A percentile compares a stretch with the other conserved stretches of the same genome.
These are phyloP conservation scores for Tolypocladium guangdongense DNA, from an alignment of 2,329 filamentous ascomycete genomes.

Conservation along the genomic window DNA sequence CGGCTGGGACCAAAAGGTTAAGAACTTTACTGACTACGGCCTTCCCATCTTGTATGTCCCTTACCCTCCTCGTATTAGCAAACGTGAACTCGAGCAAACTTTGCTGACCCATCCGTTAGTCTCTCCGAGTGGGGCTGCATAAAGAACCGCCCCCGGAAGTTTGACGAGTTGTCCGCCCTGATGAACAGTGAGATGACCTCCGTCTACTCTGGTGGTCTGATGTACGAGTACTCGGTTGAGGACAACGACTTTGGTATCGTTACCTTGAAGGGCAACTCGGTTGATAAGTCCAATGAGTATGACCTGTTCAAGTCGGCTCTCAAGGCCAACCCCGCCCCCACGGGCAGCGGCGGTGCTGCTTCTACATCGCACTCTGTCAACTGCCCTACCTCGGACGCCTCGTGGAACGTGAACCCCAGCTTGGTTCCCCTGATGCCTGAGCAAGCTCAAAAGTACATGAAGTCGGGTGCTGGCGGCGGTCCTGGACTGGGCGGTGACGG, in stretches of 20 bases:
- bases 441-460: slow-evolving; percentile 41
- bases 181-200: slow-evolving; percentile 75
- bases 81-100: not conserved
- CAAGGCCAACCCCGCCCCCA: slow-evolving; percentile 35
- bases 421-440: slow-evolving; percentile 40
- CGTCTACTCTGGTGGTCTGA: slow-evolving; percentile 90
- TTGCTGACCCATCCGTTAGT: slow-evolving; percentile 18
- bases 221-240: slow-evolving; percentile 89
- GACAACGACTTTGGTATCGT: slow-evolving; percentile 73
- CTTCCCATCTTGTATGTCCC: slow-evolving; percentile 62
- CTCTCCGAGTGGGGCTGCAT: slow-evolving; percentile 91
- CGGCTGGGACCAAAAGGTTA: slow-evolving; percentile 81
- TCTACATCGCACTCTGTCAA: slow-evolving; percentile 32
- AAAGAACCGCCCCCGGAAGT: slow-evolving; percentile 63
- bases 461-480: slow-evolving; percentile 39
- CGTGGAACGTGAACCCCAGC: slow-evolving; percentile 41
- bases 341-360: slow-evolving; percentile 37
- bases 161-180: slow-evolving; percentile 66
- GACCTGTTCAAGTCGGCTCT: slow-evolving; percentile 37
- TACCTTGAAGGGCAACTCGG: slow-evolving; percentile 42
- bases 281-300: slow-evolving; percentile 53
- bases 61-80: not conserved
- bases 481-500: slow-evolving; percentile 41
- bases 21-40: slow-evolving; percentile 78
- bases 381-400: slow-evolving; percentile 37